Evolutionary conservation across 306 rosid species (phyloP).

Genomic region (Quercus engelmannii): DNA sequence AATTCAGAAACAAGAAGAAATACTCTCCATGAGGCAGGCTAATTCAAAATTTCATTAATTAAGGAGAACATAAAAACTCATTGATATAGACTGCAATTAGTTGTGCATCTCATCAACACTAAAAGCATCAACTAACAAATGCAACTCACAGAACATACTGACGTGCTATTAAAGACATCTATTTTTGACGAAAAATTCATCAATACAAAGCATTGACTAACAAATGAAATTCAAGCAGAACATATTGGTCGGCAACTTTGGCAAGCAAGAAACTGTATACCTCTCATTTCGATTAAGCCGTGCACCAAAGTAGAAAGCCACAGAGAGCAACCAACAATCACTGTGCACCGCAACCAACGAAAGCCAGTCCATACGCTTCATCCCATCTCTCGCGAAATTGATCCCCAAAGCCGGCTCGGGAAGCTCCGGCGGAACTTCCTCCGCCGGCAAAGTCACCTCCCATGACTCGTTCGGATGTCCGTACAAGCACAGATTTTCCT

Average conservation of each 20-base stretch:
- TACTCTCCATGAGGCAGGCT: neutral
- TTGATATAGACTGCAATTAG: neutral
- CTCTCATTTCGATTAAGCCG: conserved; percentile 61
- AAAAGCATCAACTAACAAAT: neutral
- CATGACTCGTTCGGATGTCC: conserved; percentile 55
- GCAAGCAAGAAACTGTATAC: conserved; percentile 16
- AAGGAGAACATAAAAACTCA: no score
- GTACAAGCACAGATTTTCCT: conserved; percentile 55
- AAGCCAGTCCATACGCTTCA: conserved; percentile 59
- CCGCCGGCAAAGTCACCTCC: conserved; percentile 55
- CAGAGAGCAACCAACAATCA: conserved; percentile 61
- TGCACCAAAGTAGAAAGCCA: conserved; percentile 61
- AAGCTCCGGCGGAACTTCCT: conserved; percentile 61
- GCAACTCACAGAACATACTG: no score
- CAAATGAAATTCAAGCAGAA: neutral
- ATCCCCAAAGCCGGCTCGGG: conserved; percentile 63
- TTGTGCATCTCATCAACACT: neutral
- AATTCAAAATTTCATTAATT: no score
- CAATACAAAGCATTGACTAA: no score
- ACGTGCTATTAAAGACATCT: no score
- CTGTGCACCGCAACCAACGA: conserved; percentile 61
- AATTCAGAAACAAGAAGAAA: neutral
- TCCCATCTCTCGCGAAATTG: conserved; percentile 64
- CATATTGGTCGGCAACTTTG: neutral
- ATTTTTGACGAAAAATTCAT: no score